A percentile compares a stretch with the other conserved stretches of the same genome.
phyloP scores from a whole-genome alignment of 768 basidiomycete species.

The Phlebiopsis flavidoalba region DNA sequence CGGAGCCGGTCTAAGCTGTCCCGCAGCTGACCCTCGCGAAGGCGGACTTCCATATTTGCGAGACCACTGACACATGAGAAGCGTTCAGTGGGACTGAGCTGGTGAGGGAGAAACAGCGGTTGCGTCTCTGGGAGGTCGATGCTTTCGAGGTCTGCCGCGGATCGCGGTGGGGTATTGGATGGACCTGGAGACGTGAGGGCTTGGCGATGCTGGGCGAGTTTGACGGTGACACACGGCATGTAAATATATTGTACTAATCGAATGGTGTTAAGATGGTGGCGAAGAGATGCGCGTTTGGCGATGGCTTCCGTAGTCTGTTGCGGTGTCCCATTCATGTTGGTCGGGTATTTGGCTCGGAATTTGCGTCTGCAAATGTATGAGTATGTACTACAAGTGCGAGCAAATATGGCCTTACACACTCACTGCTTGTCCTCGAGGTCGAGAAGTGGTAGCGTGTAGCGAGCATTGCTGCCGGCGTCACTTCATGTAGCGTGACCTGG shows the following conservation, averaged over 20 bases:
- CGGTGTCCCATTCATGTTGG: neutral
- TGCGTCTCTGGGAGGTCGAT: constrained; percentile 11
- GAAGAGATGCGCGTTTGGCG: constrained; percentile 7
- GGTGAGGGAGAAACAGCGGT: constrained; percentile 19
- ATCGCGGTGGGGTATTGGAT: too few species aligned
- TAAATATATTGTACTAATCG: constrained; percentile 8
- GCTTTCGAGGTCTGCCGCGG: too few species aligned
- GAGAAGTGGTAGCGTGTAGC: neutral
- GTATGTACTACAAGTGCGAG: too few species aligned
- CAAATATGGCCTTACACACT: too few species aligned
- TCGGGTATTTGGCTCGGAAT: neutral
- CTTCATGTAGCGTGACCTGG: neutral
- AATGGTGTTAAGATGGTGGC: constrained; percentile 6
- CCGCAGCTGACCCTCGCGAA: constrained; percentile 15
- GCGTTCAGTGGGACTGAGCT: neutral
- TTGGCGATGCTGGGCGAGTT: neutral
- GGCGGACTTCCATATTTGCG: neutral
- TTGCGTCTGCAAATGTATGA: neutral
- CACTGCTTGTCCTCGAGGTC: neutral
- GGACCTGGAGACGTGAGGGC: too few species aligned
- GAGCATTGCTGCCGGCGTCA: neutral
- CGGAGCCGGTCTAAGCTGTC: constrained; percentile 13
- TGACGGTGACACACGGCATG: constrained; percentile 14
- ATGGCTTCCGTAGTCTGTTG: neutral
- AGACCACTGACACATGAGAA: constrained; percentile 1